Percentiles rank a stretch among this genome's conserved stretches.
These are phyloP conservation scores for Pontederia paniculata DNA, from an alignment of 176 grass and related monocot genomes.

Conservation along the genomic window DNA sequence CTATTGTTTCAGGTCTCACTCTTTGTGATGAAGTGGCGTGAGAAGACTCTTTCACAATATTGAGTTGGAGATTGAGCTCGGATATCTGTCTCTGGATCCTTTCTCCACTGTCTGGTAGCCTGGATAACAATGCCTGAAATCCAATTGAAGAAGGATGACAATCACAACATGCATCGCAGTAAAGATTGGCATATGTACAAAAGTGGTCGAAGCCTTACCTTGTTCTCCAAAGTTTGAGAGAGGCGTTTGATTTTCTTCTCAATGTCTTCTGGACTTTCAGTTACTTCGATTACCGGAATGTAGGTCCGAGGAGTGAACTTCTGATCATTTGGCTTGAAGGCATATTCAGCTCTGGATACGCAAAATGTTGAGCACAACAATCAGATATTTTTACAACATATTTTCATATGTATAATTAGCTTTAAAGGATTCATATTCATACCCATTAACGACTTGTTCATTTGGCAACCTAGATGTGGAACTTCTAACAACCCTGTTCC, in stretches of 20 bases:
- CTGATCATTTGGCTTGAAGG: slow-evolving; percentile 62
- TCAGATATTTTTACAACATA: not conserved
- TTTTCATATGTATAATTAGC: not conserved
- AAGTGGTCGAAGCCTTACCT: slow-evolving; percentile 21
- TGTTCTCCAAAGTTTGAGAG: slow-evolving; percentile 37
- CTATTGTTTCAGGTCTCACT: not conserved
- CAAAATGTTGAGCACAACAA: not conserved
- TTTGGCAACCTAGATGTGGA: slow-evolving; percentile 27
- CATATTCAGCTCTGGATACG: slow-evolving; percentile 38
- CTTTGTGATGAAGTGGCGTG: not conserved
- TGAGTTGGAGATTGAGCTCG: not conserved
- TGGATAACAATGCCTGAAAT: not conserved
- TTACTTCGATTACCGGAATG: slow-evolving; percentile 11
- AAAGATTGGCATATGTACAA: too few relatives aligned
- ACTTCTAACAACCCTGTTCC: slow-evolving; percentile 15
- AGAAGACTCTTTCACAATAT: not conserved
- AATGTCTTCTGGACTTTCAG: slow-evolving; percentile 54
- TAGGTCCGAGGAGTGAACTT: slow-evolving; percentile 43
- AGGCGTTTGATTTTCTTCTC: slow-evolving; percentile 47
- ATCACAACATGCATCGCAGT: not conserved
- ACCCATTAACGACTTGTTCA: slow-evolving; percentile 35
- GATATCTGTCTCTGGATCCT: slow-evolving; percentile 8
- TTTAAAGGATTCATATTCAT: slow-evolving; percentile 1
- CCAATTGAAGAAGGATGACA: not conserved
- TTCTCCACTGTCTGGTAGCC: slow-evolving; percentile 8